A percentile compares a stretch with the other conserved stretches of the same genome.
These are phyloP conservation scores for Bipolaris bicolor DNA, from an alignment of 2,329 filamentous ascomycete species.

Conservation along the genomic window DNA sequence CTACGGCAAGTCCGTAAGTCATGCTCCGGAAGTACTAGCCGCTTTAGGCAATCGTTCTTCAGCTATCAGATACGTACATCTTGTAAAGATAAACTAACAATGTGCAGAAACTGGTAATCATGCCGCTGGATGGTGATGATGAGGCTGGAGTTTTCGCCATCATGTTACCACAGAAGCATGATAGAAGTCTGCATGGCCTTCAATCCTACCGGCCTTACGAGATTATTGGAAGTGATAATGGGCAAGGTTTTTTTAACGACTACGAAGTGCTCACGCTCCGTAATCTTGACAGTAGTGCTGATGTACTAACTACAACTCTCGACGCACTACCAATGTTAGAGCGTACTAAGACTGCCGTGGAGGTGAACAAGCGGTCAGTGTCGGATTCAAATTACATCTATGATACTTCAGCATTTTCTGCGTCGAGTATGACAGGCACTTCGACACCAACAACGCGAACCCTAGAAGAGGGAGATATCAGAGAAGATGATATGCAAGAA, in stretches of 20 bases:
- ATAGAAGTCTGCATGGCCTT: constrained; percentile 20
- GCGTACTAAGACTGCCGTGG: neutral
- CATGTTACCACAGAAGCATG: constrained; percentile 20
- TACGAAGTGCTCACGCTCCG: constrained; percentile 22
- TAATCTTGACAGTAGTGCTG: constrained; percentile 13
- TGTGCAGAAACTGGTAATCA: constrained; percentile 24
- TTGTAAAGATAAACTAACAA: constrained; percentile 1
- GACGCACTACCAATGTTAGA: constrained; percentile 5
- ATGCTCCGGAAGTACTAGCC: too few species aligned
- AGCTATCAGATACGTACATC: too few species aligned
- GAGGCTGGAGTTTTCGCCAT: constrained; percentile 28
- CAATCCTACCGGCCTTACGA: constrained; percentile 26
- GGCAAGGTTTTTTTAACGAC: constrained; percentile 17
- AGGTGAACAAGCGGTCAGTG: neutral
- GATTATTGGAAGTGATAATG: neutral
- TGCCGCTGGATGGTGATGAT: constrained; percentile 25
- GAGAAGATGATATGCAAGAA: neutral
- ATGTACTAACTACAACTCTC: constrained; percentile 5
- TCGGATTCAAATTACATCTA: neutral
- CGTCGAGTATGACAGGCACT: neutral
- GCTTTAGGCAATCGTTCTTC: neutral
- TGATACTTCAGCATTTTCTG: neutral
- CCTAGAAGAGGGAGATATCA: neutral
- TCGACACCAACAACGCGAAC: neutral
- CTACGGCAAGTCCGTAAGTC: constrained; percentile 15